These are phyloP conservation scores for Phaeosphaeria sp. DNA, from an alignment of 2,329 filamentous ascomycete genomes.

Conservation along the genomic window DNA sequence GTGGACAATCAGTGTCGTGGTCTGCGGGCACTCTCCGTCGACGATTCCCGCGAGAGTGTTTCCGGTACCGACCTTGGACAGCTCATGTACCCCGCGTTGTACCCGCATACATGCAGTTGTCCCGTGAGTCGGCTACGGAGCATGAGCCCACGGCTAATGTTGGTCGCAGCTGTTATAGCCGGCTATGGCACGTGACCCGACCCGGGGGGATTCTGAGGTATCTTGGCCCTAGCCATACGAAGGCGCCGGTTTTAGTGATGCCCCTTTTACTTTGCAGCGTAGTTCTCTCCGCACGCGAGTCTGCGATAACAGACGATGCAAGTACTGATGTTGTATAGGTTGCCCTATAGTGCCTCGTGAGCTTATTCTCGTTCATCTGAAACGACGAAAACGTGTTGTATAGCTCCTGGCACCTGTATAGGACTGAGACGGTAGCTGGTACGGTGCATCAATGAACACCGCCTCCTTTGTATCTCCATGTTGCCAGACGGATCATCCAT, in stretches of 20 bases:
- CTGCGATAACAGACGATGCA: too few species aligned
- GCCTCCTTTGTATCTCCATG: too few species aligned
- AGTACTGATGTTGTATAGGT: too few species aligned
- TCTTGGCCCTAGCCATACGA: background rate
- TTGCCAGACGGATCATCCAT: too few species aligned
- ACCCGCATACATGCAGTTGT: slow-evolving; percentile 3
- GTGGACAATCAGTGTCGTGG: background rate
- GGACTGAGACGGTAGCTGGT: too few species aligned
- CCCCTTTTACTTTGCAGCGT: background rate
- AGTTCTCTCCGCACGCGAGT: too few species aligned
- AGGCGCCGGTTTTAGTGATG: background rate
- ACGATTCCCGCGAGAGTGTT: background rate
- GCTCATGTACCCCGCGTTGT: slow-evolving; percentile 8
- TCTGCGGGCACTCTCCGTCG: background rate
- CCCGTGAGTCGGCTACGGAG: slow-evolving; percentile 1
- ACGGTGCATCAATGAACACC: too few species aligned
- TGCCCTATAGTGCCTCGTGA: too few species aligned
- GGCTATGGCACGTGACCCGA: background rate
- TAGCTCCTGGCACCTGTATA: too few species aligned
- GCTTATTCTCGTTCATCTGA: too few species aligned
- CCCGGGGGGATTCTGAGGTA: background rate
- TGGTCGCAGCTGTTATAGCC: background rate
- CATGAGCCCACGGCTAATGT: background rate
- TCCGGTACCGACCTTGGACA: background rate
- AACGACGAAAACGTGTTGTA: too few species aligned